Evolutionary conservation across 2,329 filamentous ascomycete species (phyloP).

Genomic region (Trichoderma polysporum): DNA sequence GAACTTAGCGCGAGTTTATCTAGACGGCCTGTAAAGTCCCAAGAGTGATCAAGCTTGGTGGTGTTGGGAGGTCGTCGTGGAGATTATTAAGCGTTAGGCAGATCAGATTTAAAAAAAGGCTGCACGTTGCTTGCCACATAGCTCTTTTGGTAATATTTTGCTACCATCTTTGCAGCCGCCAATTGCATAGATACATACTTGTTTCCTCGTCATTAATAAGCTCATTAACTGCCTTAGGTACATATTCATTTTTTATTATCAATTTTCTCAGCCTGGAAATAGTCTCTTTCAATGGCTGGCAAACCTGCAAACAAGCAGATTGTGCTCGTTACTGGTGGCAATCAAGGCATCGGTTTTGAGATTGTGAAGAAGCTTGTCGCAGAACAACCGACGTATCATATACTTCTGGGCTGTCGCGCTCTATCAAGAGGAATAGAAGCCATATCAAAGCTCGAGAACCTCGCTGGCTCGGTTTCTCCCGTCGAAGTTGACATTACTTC

Average conservation of each 20-base stretch:
- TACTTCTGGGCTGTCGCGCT: constrained; percentile 3
- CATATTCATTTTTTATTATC: background rate
- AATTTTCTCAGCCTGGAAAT: no score
- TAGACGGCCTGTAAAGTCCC: background rate
- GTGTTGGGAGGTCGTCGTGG: background rate
- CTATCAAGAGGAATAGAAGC: background rate
- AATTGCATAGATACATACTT: background rate
- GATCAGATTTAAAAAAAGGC: background rate
- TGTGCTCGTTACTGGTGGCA: constrained; percentile 6
- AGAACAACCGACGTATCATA: background rate
- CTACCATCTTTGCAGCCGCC: background rate
- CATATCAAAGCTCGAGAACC: background rate
- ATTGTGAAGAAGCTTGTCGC: constrained; percentile 11
- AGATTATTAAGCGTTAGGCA: background rate
- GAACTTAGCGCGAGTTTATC: background rate
- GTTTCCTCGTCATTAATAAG: background rate
- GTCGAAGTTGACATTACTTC: constrained; percentile 12
- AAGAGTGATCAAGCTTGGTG: background rate
- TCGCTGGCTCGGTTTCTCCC: background rate
- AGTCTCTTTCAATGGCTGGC: background rate
- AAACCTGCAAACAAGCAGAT: background rate
- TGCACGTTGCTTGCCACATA: background rate
- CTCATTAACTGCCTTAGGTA: background rate
- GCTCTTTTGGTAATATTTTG: background rate
- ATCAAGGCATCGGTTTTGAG: constrained; percentile 10